These are phyloP conservation scores for Pouteria glomerata DNA, from an alignment of 148 eudicot genomes.

Conservation along the genomic window DNA sequence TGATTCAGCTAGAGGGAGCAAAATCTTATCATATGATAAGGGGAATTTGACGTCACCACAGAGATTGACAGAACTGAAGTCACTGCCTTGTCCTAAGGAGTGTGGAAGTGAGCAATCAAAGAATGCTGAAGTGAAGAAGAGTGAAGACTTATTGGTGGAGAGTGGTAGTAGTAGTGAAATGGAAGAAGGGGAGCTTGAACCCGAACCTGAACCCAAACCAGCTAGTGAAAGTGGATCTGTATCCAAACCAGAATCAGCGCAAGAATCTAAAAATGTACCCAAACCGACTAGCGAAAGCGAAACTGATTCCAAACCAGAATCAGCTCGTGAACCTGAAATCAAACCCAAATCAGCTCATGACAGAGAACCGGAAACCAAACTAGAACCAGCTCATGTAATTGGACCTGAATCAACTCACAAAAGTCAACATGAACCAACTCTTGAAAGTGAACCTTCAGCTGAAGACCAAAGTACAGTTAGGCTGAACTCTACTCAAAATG, in stretches of 20 bases:
- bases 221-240: too few species aligned
- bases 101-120: slow-evolving; percentile 64
- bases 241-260: too few species aligned
- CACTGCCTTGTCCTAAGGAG: slow-evolving; percentile 82
- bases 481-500: slow-evolving; percentile 8
- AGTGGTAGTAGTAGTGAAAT: slow-evolving; percentile 63
- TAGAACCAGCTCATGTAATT: too few species aligned
- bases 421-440: too few species aligned
- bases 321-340: too few species aligned
- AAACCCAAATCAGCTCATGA: too few species aligned
- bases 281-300: too few species aligned
- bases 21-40: slow-evolving; percentile 41
- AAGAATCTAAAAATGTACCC: too few species aligned
- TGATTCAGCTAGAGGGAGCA: slow-evolving; percentile 48
- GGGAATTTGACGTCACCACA: slow-evolving; percentile 53
- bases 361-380: too few species aligned
- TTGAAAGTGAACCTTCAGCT: slow-evolving; percentile 17
- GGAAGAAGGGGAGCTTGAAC: slow-evolving; percentile 96
- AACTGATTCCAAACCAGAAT: too few species aligned
- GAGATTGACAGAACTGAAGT: slow-evolving; percentile 50
- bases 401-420: too few species aligned
- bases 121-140: slow-evolving; percentile 53
- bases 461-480: slow-evolving; percentile 15
- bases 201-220: slow-evolving; percentile 61
- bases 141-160: slow-evolving; percentile 44